Percentiles rank a stretch among this genome's conserved stretches.
These are phyloP conservation scores for Mariannaea elegans DNA, from an alignment of 2,329 filamentous ascomycete genomes.

Conservation along the genomic window DNA sequence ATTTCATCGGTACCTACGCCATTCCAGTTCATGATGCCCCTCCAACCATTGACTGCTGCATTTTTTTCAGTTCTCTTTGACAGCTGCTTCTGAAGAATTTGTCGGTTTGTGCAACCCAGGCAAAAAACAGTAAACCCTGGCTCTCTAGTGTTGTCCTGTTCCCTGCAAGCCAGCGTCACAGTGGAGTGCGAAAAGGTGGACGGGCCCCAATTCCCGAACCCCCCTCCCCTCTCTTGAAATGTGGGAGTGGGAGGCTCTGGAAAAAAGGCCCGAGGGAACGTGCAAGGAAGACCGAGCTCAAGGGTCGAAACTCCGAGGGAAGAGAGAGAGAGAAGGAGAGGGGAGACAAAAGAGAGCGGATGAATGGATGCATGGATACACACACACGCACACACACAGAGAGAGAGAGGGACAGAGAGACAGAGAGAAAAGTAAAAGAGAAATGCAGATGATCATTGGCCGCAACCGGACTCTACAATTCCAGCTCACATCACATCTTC, in stretches of 20 bases:
- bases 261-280: slow-evolving; percentile 7
- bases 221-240: not conserved
- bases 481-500: no score
- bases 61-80: not conserved
- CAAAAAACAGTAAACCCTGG: not conserved
- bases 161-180: slow-evolving; percentile 19
- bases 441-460: not conserved
- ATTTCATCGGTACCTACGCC: no score
- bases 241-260: slow-evolving; percentile 4
- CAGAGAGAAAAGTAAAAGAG: not conserved
- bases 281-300: slow-evolving; percentile 18
- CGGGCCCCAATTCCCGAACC: not conserved
- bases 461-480: no score
- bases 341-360: not conserved
- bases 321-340: not conserved
- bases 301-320: slow-evolving; percentile 8
- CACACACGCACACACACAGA: no score
- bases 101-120: not conserved
- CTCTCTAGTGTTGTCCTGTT: not conserved
- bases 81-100: not conserved
- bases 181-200: not conserved
- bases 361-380: slow-evolving; percentile 1
- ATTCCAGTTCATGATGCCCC: no score
- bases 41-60: no score
- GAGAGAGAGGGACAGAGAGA: not conserved